Evolutionary conservation across 1,284 basidiomycete genomes (phyloP).

Genomic region (Moesziomyces sp.): DNA sequence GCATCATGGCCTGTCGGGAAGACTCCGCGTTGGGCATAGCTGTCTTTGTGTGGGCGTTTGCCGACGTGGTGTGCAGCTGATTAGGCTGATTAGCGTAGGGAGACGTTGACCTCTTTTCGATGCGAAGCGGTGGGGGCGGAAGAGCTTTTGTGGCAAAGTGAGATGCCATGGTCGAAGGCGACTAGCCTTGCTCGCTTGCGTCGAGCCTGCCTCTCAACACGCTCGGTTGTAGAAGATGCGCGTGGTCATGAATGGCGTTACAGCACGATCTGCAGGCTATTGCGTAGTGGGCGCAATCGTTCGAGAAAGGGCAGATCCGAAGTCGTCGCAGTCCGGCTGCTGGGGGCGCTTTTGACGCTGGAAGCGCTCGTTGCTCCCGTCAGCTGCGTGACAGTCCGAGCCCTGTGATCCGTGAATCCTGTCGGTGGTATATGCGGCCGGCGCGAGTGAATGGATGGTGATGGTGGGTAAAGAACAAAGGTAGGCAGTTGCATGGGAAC

Average conservation of each 20-base stretch:
- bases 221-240: not conserved
- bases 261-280: not conserved
- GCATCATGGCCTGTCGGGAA: constrained; percentile 1
- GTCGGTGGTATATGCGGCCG: not conserved
- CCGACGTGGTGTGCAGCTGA: constrained; percentile 1
- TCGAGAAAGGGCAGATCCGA: not conserved
- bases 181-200: not conserved
- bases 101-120: constrained; percentile 14
- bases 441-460: not conserved
- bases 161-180: constrained; percentile 10
- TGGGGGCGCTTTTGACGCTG: not conserved
- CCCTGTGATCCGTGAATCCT: not conserved
- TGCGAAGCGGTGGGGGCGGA: constrained; percentile 28
- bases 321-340: not conserved
- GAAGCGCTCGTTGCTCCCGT: not conserved
- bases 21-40: not conserved
- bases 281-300: not conserved
- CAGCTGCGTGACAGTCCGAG: not conserved
- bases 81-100: not conserved
- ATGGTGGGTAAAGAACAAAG: not conserved
- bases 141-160: constrained; percentile 19
- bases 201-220: not conserved
- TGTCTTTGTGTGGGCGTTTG: not conserved
- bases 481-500: not conserved
- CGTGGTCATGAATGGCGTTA: not conserved